Percentiles rank a stretch among this genome's conserved stretches.
Evolutionary conservation across 768 basidiomycete species (phyloP).

Genomic region (Terana coerulea): DNA sequence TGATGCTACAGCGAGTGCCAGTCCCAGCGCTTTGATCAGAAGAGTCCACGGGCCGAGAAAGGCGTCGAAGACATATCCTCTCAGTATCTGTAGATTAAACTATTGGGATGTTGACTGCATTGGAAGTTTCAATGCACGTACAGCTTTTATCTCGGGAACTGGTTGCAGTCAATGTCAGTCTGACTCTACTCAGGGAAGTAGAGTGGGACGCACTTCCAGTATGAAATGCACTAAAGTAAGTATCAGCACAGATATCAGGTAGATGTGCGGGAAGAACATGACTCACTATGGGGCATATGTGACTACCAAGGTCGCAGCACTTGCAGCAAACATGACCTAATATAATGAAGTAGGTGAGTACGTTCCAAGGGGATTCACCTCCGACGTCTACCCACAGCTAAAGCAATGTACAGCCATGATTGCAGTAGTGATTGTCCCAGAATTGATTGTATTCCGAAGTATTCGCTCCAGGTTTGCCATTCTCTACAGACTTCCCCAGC

Average conservation of each 20-base stretch:
- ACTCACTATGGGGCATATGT: constrained; percentile 70
- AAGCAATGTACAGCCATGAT: constrained; percentile 56
- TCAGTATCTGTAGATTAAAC: constrained; percentile 51
- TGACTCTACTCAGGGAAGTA: not conserved
- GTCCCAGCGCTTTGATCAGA: constrained; percentile 77
- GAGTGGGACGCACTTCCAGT: constrained; percentile 56
- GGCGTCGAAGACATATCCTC: constrained; percentile 82
- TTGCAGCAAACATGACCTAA: constrained; percentile 59
- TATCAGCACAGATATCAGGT: not conserved
- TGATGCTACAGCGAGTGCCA: constrained; percentile 81
- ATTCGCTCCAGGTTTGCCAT: constrained; percentile 69
- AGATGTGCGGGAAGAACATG: not conserved
- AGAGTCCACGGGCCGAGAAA: constrained; percentile 87
- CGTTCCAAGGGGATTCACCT: not conserved
- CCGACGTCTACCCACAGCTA: constrained; percentile 46
- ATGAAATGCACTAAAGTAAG: constrained; percentile 57
- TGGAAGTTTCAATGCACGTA: constrained; percentile 30
- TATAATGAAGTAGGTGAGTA: not conserved
- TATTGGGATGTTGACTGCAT: not conserved
- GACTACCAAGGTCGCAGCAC: constrained; percentile 59
- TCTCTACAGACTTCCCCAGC: constrained; percentile 65
- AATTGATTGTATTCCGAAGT: constrained; percentile 48
- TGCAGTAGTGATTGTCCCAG: constrained; percentile 62
- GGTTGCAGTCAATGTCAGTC: not conserved
- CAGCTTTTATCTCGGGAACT: constrained; percentile 82